Evolutionary conservation across 306 rosid genomes (phyloP).

Genomic region (Fagus sylvatica): DNA sequence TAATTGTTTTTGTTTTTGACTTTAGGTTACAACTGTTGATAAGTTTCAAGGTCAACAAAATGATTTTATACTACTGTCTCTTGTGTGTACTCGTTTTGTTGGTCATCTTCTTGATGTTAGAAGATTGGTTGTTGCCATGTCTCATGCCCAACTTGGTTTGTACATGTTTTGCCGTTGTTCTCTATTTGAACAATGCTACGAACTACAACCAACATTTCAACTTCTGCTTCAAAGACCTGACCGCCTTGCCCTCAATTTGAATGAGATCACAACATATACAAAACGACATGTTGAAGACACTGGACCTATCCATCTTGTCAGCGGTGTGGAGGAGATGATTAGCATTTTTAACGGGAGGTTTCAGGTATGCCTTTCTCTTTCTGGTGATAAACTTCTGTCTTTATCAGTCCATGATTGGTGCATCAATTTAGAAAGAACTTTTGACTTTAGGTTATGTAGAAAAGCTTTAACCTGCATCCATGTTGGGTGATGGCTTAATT

Average conservation of each 20-base stretch:
- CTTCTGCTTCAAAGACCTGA: conserved; percentile 93
- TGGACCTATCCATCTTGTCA: conserved; percentile 66
- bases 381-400: not conserved
- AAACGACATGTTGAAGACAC: conserved; percentile 67
- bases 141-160: conserved; percentile 95
- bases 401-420: not conserved
- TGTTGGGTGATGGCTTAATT: not conserved
- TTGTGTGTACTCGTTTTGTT: conserved; percentile 89
- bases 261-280: conserved; percentile 62
- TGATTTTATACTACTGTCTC: conserved; percentile 89
- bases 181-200: conserved; percentile 93
- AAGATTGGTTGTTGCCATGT: conserved; percentile 98
- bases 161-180: conserved; percentile 93
- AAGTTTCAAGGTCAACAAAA: conserved; percentile 99
- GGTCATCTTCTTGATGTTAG: conserved; percentile 99
- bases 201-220: conserved; percentile 94
- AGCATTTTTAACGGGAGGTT: conserved; percentile 61
- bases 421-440: not conserved
- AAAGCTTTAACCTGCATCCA: not conserved
- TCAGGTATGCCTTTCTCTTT: conserved; percentile 54
- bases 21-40: conserved; percentile 89
- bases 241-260: conserved; percentile 67
- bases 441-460: not conserved
- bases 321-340: conserved; percentile 83
- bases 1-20: too few species aligned